These are phyloP conservation scores for Miamiensis avidus DNA, from an alignment of 169 alveolate genomes.

Conservation along the genomic window DNA sequence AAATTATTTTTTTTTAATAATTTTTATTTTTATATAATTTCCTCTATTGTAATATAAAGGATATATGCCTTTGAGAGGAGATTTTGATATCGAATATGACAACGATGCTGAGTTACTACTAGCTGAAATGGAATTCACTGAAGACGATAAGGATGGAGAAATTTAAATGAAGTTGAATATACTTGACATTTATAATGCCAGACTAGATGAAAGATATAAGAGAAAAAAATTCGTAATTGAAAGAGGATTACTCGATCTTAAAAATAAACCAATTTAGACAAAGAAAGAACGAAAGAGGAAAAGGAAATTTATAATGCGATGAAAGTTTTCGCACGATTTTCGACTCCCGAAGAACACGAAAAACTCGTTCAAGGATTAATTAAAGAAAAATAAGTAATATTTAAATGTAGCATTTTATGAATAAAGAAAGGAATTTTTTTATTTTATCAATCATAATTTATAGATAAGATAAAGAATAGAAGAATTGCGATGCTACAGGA, in stretches of 20 bases:
- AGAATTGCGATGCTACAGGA: constrained; percentile 52
- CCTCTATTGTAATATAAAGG: constrained; percentile 66
- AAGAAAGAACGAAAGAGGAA: constrained; percentile 58
- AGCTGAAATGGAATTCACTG: constrained; percentile 97
- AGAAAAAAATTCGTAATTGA: constrained; percentile 84
- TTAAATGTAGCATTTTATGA: too few species aligned
- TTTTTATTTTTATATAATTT: too few species aligned
- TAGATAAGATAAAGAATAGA: constrained; percentile 55
- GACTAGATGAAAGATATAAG: constrained; percentile 84
- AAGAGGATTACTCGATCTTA: constrained; percentile 78
- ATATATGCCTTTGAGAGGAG: constrained; percentile 97
- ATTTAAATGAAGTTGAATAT: constrained; percentile 64
- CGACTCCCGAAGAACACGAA: constrained; percentile 61
- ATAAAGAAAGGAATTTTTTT: not conserved
- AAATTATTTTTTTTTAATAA: too few species aligned
- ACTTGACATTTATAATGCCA: constrained; percentile 77
- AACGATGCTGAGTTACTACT: constrained; percentile 97
- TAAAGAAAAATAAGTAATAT: constrained; percentile 38
- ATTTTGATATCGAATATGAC: constrained; percentile 97
- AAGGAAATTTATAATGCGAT: constrained; percentile 56
- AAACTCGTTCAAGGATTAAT: constrained; percentile 55
- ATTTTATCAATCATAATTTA: too few species aligned
- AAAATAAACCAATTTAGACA: constrained; percentile 50
- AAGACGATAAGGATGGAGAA: constrained; percentile 83
- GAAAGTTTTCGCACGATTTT: constrained; percentile 71